phyloP scores from a whole-genome alignment of 495 filamentous ascomycete species.

The Melanomma pulvis-pyrius region DNA sequence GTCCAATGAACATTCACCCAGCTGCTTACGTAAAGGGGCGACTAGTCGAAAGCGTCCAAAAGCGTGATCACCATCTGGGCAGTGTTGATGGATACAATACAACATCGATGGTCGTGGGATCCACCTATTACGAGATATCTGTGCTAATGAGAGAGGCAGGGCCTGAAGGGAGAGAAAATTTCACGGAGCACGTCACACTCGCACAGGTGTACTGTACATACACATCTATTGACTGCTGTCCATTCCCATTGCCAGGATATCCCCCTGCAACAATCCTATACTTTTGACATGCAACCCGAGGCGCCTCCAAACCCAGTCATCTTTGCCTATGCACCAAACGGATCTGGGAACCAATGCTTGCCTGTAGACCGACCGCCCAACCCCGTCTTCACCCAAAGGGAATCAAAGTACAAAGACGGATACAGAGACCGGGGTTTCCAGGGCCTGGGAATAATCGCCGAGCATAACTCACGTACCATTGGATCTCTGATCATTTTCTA shows the following conservation, averaged over 20 bases:
- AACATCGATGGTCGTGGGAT: no score
- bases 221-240: constrained; percentile 15
- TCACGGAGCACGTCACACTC: not conserved
- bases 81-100: no score
- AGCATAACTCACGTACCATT: not conserved
- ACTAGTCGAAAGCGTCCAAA: not conserved
- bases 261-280: constrained; percentile 15
- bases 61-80: no score
- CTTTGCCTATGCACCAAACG: constrained; percentile 12
- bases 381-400: not conserved
- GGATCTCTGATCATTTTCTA: not conserved
- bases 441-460: not conserved
- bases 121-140: no score
- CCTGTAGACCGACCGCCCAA: not conserved
- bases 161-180: no score
- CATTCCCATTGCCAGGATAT: constrained; percentile 11
- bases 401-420: constrained; percentile 6
- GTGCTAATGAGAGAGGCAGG: no score
- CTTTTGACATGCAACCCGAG: constrained; percentile 22
- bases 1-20: constrained; percentile 2
- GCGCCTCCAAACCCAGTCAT: constrained; percentile 4
- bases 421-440: not conserved
- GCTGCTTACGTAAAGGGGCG: no score
- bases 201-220: not conserved
- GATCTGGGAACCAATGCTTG: not conserved